Conservation (phyloP, 257 asterid genomes). For the Plectranthus barbatus region DNA sequence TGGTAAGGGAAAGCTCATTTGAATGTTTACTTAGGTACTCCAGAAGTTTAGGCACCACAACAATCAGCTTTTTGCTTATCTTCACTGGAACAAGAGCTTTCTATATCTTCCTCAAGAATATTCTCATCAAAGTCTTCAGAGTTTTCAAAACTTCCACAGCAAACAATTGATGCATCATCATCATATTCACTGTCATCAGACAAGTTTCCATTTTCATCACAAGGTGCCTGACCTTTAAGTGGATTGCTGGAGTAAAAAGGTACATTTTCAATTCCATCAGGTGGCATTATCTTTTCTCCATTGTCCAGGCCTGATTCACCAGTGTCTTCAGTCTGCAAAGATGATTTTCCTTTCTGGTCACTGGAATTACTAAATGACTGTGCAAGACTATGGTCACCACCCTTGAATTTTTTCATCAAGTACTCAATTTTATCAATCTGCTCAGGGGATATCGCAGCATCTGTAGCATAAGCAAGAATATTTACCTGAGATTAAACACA, state of each 20-base stretch:
- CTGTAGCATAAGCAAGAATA: conserved; percentile 83
- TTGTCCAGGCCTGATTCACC: conserved; percentile 64
- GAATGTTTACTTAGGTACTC: conserved; percentile 73
- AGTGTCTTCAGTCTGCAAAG: conserved; percentile 64
- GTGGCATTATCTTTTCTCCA: conserved; percentile 35
- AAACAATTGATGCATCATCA: conserved; percentile 53
- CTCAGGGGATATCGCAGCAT: conserved; percentile 60
- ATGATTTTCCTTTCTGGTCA: conserved; percentile 66
- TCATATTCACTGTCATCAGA: conserved; percentile 61
- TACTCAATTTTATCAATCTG: conserved; percentile 52
- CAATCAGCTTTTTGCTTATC: conserved; percentile 35
- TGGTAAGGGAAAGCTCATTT: conserved; percentile 49
- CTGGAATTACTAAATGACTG: conserved; percentile 46
- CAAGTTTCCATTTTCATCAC: conserved; percentile 32
- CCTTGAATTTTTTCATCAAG: conserved; percentile 44
- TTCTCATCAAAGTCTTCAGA: conserved; percentile 57
- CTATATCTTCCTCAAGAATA: conserved; percentile 42
- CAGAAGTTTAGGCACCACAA: conserved; percentile 78
- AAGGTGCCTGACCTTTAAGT: conserved; percentile 26
- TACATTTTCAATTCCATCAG: conserved; percentile 41
- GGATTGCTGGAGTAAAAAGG: conserved; percentile 45
- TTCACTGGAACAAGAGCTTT: conserved; percentile 37
- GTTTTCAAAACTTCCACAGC: conserved; percentile 59
- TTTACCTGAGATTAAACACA: conserved; percentile 63
- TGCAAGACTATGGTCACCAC: conserved; percentile 24